Conservation (phyloP, 495 filamentous ascomycete species). For the Recurvomyces mirabilis region DNA sequence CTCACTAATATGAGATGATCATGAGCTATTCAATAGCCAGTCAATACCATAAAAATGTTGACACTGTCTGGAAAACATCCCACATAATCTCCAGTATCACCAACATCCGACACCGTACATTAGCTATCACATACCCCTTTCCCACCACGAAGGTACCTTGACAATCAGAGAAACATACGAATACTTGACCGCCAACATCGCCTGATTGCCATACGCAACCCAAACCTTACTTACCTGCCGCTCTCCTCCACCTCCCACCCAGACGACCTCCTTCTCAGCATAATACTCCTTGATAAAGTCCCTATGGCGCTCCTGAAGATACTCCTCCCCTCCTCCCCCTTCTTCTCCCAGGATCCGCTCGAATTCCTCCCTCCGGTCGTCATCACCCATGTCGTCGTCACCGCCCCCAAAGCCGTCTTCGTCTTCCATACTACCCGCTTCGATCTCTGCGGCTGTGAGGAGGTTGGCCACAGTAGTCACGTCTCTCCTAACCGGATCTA, state of each 20-base stretch:
- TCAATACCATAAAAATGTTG: no score
- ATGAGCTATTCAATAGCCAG: no score
- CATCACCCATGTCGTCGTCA: not conserved
- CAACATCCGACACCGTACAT: no score
- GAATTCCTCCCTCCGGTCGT: not conserved
- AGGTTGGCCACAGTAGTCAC: no score
- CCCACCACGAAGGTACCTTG: constrained; percentile 1
- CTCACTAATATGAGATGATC: no score
- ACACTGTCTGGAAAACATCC: no score
- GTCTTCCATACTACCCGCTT: not conserved
- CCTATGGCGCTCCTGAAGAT: not conserved
- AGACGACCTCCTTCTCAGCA: not conserved
- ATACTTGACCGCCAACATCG: constrained; percentile 1
- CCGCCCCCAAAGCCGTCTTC: not conserved
- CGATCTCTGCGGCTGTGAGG: no score
- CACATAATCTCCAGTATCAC: no score
- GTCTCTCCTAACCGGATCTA: no score
- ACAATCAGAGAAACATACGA: constrained; percentile 2
- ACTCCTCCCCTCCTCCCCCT: not conserved
- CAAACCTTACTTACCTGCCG: not conserved
- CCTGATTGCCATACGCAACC: constrained; percentile 9
- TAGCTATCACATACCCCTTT: no score
- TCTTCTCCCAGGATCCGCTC: not conserved
- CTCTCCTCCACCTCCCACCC: not conserved
- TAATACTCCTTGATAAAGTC: not conserved